A percentile compares a stretch with the other conserved stretches of the same genome.
Conservation (phyloP, 352 stramenopile genomes). For the Phytopythium chamaehyphon region DNA sequence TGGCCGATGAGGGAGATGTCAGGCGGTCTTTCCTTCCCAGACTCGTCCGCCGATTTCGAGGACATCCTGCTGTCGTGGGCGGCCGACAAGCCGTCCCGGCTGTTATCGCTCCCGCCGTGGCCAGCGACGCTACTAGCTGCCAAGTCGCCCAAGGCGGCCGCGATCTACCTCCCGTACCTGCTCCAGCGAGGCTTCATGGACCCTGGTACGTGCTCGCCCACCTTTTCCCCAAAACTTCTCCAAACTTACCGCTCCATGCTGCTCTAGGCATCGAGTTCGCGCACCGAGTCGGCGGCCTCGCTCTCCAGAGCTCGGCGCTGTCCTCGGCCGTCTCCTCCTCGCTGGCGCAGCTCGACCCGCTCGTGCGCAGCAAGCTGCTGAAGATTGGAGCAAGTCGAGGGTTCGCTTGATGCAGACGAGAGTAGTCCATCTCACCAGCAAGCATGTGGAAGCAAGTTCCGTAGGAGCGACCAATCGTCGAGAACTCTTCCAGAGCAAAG, state of each 20-base stretch:
- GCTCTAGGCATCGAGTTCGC: slow-evolving; percentile 30
- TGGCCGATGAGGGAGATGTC: slow-evolving; percentile 14
- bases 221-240: background rate
- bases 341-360: slow-evolving; percentile 25
- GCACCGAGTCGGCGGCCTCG: slow-evolving; percentile 28
- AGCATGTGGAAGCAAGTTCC: slow-evolving; percentile 88
- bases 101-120: slow-evolving; percentile 30
- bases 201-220: slow-evolving; percentile 21
- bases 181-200: slow-evolving; percentile 30
- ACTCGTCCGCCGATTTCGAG: slow-evolving; percentile 21
- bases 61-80: slow-evolving; percentile 23
- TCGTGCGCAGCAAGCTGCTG: slow-evolving; percentile 69
- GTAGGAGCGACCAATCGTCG: slow-evolving; percentile 77
- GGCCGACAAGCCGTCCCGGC: slow-evolving; percentile 15
- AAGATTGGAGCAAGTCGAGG: slow-evolving; percentile 75
- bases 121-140: slow-evolving; percentile 20
- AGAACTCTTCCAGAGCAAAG: slow-evolving; percentile 80
- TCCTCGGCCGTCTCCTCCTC: slow-evolving; percentile 10
- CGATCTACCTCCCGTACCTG: slow-evolving; percentile 23
- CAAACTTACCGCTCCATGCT: too few relatives aligned
- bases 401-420: slow-evolving; percentile 70
- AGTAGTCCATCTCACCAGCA: slow-evolving; percentile 79
- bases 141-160: slow-evolving; percentile 15
- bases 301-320: slow-evolving; percentile 16
- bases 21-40: slow-evolving; percentile 18